Evolutionary conservation across 2,329 filamentous ascomycete species (phyloP).

Genomic region (Tolypocladium inflatum): DNA sequence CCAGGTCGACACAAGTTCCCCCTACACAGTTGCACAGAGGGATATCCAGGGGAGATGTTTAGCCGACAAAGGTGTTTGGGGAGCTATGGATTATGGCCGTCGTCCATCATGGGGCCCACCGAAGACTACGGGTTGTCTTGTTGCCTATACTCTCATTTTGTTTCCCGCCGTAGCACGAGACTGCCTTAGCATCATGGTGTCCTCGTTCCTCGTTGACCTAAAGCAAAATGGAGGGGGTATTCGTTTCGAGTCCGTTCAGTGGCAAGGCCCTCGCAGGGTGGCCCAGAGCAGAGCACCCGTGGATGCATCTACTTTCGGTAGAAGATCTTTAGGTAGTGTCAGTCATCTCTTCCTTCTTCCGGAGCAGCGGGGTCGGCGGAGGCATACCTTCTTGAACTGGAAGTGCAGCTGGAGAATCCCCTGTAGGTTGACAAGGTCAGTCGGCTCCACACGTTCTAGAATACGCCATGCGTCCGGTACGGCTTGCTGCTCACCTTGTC

Average conservation of each 20-base stretch:
- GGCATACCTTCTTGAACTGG: conserved; percentile 85
- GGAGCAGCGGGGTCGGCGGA: not conserved
- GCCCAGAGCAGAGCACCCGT: not conserved
- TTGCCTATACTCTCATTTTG: not conserved
- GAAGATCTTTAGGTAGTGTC: not conserved
- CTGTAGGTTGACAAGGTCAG: conserved; percentile 30
- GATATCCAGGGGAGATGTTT: not conserved
- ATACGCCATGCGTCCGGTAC: conserved; percentile 5
- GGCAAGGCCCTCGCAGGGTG: not conserved
- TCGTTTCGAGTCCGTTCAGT: not conserved
- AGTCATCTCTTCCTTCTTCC: not conserved
- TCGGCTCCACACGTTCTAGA: not conserved
- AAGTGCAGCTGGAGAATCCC: conserved; percentile 87
- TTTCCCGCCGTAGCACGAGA: not conserved
- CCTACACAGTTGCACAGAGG: not conserved
- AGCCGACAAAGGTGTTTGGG: conserved; percentile 1
- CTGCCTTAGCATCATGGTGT: not conserved
- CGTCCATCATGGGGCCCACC: not conserved
- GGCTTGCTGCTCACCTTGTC: conserved; percentile 65
- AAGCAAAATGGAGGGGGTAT: not conserved
- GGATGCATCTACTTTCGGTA: conserved; percentile 2
- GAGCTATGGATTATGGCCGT: conserved; percentile 1
- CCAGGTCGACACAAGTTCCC: not conserved
- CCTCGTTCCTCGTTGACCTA: not conserved
- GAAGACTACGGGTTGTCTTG: not conserved